phyloP scores from a whole-genome alignment of 345 rosid genomes.

The Eucalyptus erythrocorys region DNA sequence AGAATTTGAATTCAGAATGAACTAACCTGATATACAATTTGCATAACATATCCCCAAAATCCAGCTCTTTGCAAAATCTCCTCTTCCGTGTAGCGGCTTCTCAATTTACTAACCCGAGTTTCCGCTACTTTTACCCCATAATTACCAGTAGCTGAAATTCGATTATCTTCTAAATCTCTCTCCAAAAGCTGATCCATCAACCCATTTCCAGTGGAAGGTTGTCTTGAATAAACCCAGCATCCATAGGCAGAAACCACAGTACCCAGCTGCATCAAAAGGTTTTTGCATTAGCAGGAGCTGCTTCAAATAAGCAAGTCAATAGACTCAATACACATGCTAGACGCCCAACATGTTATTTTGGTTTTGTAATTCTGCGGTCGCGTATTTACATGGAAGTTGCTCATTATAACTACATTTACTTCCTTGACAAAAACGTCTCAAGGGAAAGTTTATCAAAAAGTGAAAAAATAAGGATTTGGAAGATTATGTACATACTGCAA shows the following conservation, averaged over 20 bases:
- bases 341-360: neutral
- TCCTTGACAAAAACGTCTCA: neutral
- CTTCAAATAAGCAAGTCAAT: neutral
- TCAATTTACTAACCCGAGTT: conserved; percentile 15
- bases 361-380: neutral
- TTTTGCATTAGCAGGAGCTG: neutral
- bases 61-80: conserved; percentile 31
- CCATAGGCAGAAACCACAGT: conserved; percentile 58
- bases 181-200: conserved; percentile 1
- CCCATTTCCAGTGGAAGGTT: conserved; percentile 6
- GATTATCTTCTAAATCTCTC: conserved; percentile 11
- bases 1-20: neutral
- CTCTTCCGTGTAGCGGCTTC: conserved; percentile 29
- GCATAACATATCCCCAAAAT: conserved; percentile 73
- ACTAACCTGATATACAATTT: conserved; percentile 61
- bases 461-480: neutral
- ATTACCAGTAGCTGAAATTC: neutral
- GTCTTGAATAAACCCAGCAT: conserved; percentile 37
- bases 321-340: neutral
- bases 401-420: neutral
- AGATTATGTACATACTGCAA: conserved; percentile 45
- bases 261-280: conserved; percentile 38
- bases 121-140: conserved; percentile 5
- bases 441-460: neutral
- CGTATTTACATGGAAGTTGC: neutral